Conservation (phyloP, 805 yeast genomes). For the Maudiozyma turicensis region DNA sequence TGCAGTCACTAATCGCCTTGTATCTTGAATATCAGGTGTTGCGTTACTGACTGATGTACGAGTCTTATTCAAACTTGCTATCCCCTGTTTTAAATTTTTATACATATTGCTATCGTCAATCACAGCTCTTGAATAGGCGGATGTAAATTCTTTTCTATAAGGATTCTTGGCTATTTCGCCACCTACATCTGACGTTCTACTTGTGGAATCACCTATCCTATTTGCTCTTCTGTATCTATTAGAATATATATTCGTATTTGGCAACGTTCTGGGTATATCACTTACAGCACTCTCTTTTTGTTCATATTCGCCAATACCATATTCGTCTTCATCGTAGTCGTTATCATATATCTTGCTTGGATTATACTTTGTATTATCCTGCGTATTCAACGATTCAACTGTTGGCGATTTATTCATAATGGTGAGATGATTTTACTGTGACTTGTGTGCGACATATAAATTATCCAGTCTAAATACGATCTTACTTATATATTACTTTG, state of each 20-base stretch:
- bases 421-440: too few relatives aligned
- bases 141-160: not conserved
- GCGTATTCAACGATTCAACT: not conserved
- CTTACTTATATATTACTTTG: too few relatives aligned
- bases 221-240: not conserved
- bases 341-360: constrained; percentile 1
- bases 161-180: not conserved
- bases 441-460: too few relatives aligned
- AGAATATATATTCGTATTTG: constrained; percentile 3
- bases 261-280: constrained; percentile 3
- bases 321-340: constrained; percentile 5
- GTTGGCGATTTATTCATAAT: not conserved
- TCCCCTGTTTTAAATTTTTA: not conserved
- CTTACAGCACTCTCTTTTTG: not conserved
- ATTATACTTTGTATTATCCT: not conserved
- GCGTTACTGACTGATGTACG: too few relatives aligned
- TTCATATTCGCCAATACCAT: not conserved
- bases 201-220: not conserved
- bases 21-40: not conserved
- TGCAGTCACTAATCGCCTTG: constrained; percentile 12
- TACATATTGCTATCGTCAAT: not conserved
- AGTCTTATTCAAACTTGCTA: not conserved
- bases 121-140: not conserved
- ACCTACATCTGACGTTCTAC: not conserved
- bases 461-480: too few relatives aligned